Evolutionary conservation across 352 stramenopile species (phyloP).

Genomic region (Elongisporangium anandrum): DNA sequence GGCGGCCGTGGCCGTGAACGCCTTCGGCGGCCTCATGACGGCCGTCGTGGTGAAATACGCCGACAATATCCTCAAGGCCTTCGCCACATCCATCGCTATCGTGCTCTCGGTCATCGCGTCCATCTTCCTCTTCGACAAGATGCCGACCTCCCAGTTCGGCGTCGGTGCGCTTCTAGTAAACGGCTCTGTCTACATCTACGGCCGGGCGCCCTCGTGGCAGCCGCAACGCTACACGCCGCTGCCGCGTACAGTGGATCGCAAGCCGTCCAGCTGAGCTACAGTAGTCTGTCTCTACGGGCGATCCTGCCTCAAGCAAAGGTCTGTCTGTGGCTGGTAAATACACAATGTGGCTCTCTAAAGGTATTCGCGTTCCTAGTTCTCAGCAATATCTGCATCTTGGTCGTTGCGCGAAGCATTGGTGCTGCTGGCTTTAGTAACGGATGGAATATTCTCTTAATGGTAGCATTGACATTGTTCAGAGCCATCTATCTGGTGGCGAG

Average conservation of each 20-base stretch:
- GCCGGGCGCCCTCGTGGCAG: conserved; percentile 47
- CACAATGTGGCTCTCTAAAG: not conserved
- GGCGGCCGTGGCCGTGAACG: conserved; percentile 60
- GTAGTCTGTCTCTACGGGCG: not conserved
- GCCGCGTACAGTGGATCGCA: conserved; percentile 7
- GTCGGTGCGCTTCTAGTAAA: conserved; percentile 77
- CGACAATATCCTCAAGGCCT: conserved; percentile 87
- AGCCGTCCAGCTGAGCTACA: not conserved
- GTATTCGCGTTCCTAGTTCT: too few species aligned
- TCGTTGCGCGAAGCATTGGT: too few species aligned
- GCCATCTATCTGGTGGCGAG: too few species aligned
- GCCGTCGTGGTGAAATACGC: conserved; percentile 85
- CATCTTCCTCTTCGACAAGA: conserved; percentile 81
- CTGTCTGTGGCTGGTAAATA: not conserved
- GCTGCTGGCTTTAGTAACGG: too few species aligned
- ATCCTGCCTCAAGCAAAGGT: not conserved
- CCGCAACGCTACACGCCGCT: conserved; percentile 8
- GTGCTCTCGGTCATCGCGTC: conserved; percentile 80
- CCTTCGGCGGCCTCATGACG: conserved; percentile 73
- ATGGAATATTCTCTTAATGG: too few species aligned
- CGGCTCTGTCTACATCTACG: conserved; percentile 73
- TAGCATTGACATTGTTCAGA: too few species aligned
- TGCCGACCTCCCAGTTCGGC: conserved; percentile 71
- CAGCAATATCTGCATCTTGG: too few species aligned
- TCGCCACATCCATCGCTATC: conserved; percentile 80